These are phyloP conservation scores for Yarrowia hollandica DNA, from an alignment of 805 yeast species.

Conservation along the genomic window DNA sequence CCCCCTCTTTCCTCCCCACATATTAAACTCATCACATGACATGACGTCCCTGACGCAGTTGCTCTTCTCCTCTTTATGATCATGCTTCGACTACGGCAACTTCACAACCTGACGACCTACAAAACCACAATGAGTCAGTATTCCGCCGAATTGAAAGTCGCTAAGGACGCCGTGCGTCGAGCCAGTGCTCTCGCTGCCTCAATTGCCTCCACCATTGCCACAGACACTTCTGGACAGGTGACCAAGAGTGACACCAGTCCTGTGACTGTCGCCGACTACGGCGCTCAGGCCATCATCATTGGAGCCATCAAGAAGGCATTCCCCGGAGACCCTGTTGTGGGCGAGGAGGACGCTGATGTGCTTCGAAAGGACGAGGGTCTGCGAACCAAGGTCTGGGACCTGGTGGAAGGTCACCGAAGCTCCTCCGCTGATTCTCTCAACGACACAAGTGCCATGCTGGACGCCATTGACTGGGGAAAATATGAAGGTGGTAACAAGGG, in stretches of 20 bases:
- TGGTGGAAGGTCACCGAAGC: slow-evolving; percentile 45
- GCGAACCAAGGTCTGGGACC: slow-evolving; percentile 55
- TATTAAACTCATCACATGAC: slow-evolving; percentile 18
- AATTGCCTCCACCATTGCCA: slow-evolving; percentile 51
- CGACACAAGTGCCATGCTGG: slow-evolving; percentile 52
- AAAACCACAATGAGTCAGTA: slow-evolving; percentile 40
- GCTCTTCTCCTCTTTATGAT: background rate
- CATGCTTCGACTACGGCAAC: slow-evolving; percentile 25
- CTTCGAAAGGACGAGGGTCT: slow-evolving; percentile 56
- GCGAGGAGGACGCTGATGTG: slow-evolving; percentile 85
- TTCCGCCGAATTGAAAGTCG: slow-evolving; percentile 70
- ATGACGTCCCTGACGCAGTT: slow-evolving; percentile 14
- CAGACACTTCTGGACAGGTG: slow-evolving; percentile 40
- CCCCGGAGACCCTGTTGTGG: slow-evolving; percentile 84
- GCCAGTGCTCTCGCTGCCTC: slow-evolving; percentile 77
- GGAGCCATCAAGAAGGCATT: slow-evolving; percentile 76
- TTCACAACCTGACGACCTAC: background rate
- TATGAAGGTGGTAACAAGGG: slow-evolving; percentile 77
- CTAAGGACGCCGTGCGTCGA: slow-evolving; percentile 85
- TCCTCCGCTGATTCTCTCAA: slow-evolving; percentile 44
- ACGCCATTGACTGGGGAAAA: slow-evolving; percentile 75
- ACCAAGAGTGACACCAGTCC: slow-evolving; percentile 90
- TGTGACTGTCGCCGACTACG: slow-evolving; percentile 92
- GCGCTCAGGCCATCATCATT: slow-evolving; percentile 91
- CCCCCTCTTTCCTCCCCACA: background rate